Percentiles rank a stretch among this genome's conserved stretches.
These are phyloP conservation scores for Phylloporus sp. DNA, from an alignment of 768 basidiomycete species.

Conservation along the genomic window DNA sequence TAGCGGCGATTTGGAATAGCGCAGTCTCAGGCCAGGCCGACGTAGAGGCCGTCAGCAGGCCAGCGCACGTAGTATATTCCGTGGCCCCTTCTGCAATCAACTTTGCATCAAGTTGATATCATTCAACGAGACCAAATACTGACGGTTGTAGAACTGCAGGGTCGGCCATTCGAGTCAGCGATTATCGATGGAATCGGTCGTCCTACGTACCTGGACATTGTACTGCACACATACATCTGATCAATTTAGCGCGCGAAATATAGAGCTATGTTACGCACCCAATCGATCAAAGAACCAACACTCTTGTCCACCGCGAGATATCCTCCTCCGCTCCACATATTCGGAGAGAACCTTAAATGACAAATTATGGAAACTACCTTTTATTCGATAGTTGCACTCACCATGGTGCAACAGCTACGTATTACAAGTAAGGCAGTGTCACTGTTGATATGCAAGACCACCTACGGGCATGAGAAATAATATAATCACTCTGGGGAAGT, in stretches of 20 bases:
- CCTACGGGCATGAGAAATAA: conserved; percentile 36
- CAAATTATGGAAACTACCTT: background rate
- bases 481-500: conserved; percentile 32
- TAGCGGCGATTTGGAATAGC: conserved; percentile 49
- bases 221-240: conserved; percentile 12
- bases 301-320: conserved; percentile 29
- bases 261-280: conserved; percentile 26
- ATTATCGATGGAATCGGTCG: background rate
- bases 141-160: conserved; percentile 31
- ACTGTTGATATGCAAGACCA: background rate
- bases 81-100: conserved; percentile 47
- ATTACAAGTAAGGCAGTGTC: background rate
- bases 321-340: too few relatives aligned
- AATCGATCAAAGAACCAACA: conserved; percentile 45
- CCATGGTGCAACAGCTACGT: conserved; percentile 22
- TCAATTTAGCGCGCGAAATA: background rate
- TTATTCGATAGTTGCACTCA: conserved; percentile 1
- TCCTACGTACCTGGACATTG: conserved; percentile 38
- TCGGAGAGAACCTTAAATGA: conserved; percentile 20
- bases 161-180: conserved; percentile 1
- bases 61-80: conserved; percentile 62
- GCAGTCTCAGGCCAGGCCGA: conserved; percentile 59
- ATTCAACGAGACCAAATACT: background rate
- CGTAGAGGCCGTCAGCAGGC: conserved; percentile 57
- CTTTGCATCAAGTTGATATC: background rate